A percentile compares a stretch with the other conserved stretches of the same genome.
Conservation (phyloP, 176 grass and related monocot species). For the Elymus sibiricus region DNA sequence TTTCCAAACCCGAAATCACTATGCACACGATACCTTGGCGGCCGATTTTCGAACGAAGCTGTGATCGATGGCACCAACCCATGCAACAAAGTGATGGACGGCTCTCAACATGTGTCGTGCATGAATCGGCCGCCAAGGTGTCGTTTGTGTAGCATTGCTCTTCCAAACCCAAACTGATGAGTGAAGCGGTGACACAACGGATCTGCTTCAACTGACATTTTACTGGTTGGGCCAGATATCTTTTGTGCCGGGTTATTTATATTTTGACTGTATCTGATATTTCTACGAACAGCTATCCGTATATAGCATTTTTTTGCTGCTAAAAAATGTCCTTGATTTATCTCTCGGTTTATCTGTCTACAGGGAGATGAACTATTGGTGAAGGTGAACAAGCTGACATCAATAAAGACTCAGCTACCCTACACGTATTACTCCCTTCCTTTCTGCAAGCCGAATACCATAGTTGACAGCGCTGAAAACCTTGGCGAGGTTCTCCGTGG, state of each 20-base stretch:
- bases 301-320: background rate
- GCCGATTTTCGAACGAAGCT: too few relatives aligned
- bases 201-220: background rate
- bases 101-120: too few relatives aligned
- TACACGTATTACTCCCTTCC: conserved; percentile 65
- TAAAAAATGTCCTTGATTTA: background rate
- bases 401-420: conserved; percentile 55
- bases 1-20: too few relatives aligned
- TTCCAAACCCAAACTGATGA: background rate
- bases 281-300: background rate
- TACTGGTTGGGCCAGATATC: background rate
- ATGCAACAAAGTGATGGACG: too few relatives aligned
- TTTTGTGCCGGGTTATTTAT: background rate
- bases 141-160: too few relatives aligned
- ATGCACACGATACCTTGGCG: too few relatives aligned
- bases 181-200: background rate
- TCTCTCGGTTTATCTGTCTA: background rate
- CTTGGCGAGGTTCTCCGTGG: conserved; percentile 71
- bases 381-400: conserved; percentile 68
- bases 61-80: too few relatives aligned
- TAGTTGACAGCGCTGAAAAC: conserved; percentile 56
- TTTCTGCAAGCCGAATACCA: conserved; percentile 48
- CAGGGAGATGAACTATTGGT: conserved; percentile 44
- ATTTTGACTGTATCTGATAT: background rate
- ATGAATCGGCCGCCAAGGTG: too few relatives aligned